A percentile compares a stretch with the other conserved stretches of the same genome.
These are phyloP conservation scores for Dipodascopsis tothii DNA, from an alignment of 805 yeast genomes.

Conservation along the genomic window DNA sequence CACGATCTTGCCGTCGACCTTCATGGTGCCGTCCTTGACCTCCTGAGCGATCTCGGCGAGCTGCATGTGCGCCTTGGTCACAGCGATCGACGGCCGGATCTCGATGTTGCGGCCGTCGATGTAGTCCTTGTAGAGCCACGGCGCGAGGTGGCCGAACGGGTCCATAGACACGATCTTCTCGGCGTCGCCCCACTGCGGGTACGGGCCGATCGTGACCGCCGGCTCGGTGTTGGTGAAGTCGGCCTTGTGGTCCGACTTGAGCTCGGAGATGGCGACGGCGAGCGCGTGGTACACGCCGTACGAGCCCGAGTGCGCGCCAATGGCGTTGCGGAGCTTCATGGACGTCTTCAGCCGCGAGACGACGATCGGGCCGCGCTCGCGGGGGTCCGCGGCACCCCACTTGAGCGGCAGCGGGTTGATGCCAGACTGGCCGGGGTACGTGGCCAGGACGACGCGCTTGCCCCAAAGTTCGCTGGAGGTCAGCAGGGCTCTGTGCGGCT, in stretches of 20 bases:
- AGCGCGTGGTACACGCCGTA: conserved; percentile 59
- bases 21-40: conserved; percentile 45
- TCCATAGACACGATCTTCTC: conserved; percentile 59
- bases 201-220: conserved; percentile 47
- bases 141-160: conserved; percentile 61
- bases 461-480: conserved; percentile 25
- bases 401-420: conserved; percentile 42
- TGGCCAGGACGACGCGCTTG: conserved; percentile 41
- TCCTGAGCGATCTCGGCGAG: conserved; percentile 52
- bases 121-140: conserved; percentile 46
- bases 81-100: conserved; percentile 57
- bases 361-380: conserved; percentile 45
- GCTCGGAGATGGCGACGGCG: conserved; percentile 54
- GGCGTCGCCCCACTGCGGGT: conserved; percentile 48
- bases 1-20: conserved; percentile 55
- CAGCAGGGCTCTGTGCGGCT: too few species aligned
- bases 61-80: conserved; percentile 60
- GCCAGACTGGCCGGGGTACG: conserved; percentile 46
- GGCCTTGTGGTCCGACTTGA: conserved; percentile 46
- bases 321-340: conserved; percentile 46
- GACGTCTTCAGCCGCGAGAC: conserved; percentile 47
- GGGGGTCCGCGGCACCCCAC: conserved; percentile 49
- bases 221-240: conserved; percentile 61
- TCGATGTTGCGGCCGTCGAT: conserved; percentile 40
- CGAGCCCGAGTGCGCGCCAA: conserved; percentile 61